Evolutionary conservation across 345 rosid genomes (phyloP).

Genomic region (Diplotaxis tenuifolia): DNA sequence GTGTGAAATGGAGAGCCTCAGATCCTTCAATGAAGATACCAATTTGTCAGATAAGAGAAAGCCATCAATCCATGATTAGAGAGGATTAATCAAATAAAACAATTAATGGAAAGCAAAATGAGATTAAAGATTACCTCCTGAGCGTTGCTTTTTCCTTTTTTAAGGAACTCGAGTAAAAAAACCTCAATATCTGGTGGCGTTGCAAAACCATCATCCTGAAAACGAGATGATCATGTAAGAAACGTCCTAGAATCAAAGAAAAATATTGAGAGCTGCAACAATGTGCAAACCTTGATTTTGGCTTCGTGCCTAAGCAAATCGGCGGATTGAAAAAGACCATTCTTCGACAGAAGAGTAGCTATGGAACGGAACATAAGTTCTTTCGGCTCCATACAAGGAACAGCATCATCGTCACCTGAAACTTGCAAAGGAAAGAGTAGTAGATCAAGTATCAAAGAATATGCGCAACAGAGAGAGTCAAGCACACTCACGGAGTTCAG

Average conservation of each 20-base stretch:
- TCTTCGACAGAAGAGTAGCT: neutral
- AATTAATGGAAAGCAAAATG: too few species aligned
- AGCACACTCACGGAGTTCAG: too few species aligned
- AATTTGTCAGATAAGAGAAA: too few species aligned
- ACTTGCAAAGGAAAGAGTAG: too few species aligned
- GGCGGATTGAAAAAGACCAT: neutral
- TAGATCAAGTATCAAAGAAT: too few species aligned
- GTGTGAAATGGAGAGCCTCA: too few species aligned
- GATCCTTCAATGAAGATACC: too few species aligned
- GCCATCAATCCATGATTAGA: too few species aligned
- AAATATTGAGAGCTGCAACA: neutral
- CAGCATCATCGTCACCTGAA: too few species aligned
- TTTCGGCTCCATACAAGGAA: neutral
- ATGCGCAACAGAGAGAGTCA: too few species aligned
- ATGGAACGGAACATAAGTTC: neutral
- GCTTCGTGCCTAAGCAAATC: neutral
- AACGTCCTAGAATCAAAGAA: neutral
- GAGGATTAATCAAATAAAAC: too few species aligned
- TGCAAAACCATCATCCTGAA: neutral
- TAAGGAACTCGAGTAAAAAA: neutral
- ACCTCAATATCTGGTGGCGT: neutral
- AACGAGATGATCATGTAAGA: neutral
- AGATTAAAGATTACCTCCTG: too few species aligned
- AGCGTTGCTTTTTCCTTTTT: neutral
- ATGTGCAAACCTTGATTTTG: neutral